Conservation (phyloP, 2,329 filamentous ascomycete genomes). For the Corniculantispora saksenae region DNA sequence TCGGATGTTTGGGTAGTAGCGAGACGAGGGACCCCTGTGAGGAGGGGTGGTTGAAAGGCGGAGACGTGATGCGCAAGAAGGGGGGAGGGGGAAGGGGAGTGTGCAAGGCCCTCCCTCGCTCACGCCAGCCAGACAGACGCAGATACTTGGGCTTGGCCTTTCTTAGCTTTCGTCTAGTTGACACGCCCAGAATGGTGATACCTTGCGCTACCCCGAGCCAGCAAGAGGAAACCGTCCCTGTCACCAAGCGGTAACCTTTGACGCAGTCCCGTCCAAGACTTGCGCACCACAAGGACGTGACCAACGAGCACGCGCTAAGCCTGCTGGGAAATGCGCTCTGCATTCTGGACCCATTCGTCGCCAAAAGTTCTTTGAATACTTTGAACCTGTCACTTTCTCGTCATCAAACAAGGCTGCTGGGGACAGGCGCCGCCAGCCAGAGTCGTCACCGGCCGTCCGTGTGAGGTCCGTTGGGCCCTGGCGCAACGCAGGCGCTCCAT, state of each 20-base stretch:
- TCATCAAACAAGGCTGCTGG: not conserved
- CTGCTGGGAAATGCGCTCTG: not conserved
- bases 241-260: conserved; percentile 4
- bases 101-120: not conserved
- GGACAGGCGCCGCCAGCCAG: conserved; percentile 1
- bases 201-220: not conserved
- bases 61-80: not conserved
- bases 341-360: not conserved
- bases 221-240: not conserved
- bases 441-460: not conserved
- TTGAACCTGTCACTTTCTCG: not conserved
- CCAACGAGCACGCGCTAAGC: not conserved
- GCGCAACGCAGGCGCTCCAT: conserved; percentile 1
- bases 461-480: not conserved
- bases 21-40: conserved; percentile 13
- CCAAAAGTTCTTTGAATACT: not conserved
- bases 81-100: not conserved
- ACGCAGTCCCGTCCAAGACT: no score
- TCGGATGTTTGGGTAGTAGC: conserved; percentile 14
- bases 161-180: not conserved
- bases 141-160: conserved; percentile 1
- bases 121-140: not conserved
- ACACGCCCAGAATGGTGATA: not conserved
- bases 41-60: not conserved
- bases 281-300: no score